Conservation (phyloP, 1,284 basidiomycete genomes). For the Trametes pubescens region DNA sequence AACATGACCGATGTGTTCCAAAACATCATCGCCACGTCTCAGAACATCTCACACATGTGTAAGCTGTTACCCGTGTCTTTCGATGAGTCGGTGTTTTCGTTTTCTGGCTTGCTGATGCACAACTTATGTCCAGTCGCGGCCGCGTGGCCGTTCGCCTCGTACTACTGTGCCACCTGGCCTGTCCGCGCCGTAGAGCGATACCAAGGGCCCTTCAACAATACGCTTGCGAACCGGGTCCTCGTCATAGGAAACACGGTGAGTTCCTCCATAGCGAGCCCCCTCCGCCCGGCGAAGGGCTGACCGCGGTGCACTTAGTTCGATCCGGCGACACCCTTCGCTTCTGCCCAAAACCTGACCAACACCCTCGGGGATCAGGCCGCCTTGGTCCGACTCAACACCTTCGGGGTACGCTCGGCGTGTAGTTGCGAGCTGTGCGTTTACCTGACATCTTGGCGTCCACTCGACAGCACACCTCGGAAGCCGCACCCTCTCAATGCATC, state of each 20-base stretch:
- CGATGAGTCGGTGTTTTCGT: no score
- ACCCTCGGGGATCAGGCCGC: conserved; percentile 26
- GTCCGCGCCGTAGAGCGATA: conserved; percentile 36
- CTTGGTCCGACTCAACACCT: conserved; percentile 34
- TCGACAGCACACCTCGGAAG: conserved; percentile 9
- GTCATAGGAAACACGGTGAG: conserved; percentile 34
- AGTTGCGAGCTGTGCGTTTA: no score
- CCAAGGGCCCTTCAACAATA: conserved; percentile 35
- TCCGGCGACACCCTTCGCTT: conserved; percentile 32
- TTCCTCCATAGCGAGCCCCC: no score
- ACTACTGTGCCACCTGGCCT: conserved; percentile 28
- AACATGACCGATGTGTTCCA: conserved; percentile 33
- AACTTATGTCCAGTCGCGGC: conserved; percentile 13
- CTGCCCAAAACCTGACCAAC: conserved; percentile 29
- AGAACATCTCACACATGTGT: conserved; percentile 34
- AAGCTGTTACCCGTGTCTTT: not conserved
- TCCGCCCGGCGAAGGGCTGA: no score
- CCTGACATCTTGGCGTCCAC: not conserved
- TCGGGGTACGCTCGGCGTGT: conserved; percentile 26
- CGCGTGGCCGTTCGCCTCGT: conserved; percentile 13
- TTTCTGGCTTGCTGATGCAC: not conserved
- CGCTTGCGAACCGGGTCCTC: conserved; percentile 32
- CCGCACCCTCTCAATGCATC: conserved; percentile 6
- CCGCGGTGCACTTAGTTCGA: conserved; percentile 24
- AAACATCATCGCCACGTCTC: conserved; percentile 23